Evolutionary conservation across 495 filamentous ascomycete species (phyloP), one percentile per base, ranked within the genome.

Genomic region (Neurospora discreta): DNA sequence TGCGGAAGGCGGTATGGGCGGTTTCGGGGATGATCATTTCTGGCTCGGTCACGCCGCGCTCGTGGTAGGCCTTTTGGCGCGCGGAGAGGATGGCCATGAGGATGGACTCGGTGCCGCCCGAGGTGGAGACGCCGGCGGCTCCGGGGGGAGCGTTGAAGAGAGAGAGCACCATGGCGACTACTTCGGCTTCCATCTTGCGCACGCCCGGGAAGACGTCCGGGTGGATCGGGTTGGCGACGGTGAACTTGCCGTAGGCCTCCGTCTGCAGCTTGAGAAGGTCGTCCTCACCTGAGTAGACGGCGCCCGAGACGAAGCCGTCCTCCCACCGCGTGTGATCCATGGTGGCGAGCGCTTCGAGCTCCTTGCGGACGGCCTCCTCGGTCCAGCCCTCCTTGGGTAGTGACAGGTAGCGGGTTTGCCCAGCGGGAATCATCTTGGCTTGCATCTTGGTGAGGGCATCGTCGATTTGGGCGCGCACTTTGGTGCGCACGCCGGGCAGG

Each of bases 121-220:
- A 92, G 20, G 95, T 98, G 69, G 91, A 95, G 5, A 96, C 93
- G 71, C 95, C 95, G 39, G 91, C 95, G 23, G 89, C 93, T 69
- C 88, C 90, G 3, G 86, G 79, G 39, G 96, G 94, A n/a, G 91
- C 93, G 80, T 97, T 93, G 85, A 98, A 99, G 81, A 99, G 83
- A 40, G 88, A 85, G 52, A 98, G 83, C 68, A 97, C 93, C 95
- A 99, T 99, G 71, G 94, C 90, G 46, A 99, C 95, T 77, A 98
- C 86, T 84, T 99, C 95, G 39, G 95, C 95, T 83, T 99, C 95
- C 95, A 99, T 99, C 85, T 99, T 99, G 75, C 95, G 85, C 39
- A 99, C 94, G 42, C 94, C 95, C 52, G 95, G 95, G 83, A 99
- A 99, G 43, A 98, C 94, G 83, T 99, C 95, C 40, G 95, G 95